These are phyloP conservation scores for Annulohypoxylon nitens DNA, from an alignment of 495 filamentous ascomycete species.

Conservation along the genomic window DNA sequence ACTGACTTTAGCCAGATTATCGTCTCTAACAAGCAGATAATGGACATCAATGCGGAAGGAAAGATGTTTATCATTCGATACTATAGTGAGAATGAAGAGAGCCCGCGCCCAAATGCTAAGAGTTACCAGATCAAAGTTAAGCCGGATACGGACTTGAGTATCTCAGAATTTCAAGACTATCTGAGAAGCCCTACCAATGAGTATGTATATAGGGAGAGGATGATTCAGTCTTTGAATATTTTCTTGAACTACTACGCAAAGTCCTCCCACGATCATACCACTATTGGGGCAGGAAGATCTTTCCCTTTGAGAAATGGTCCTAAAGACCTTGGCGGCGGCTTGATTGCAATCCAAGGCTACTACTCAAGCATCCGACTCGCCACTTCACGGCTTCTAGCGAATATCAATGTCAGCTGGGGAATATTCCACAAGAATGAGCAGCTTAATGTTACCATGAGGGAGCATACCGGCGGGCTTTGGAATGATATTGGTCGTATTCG, in stretches of 20 bases:
- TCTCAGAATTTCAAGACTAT: not conserved
- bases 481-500: not conserved
- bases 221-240: slow-evolving; percentile 22
- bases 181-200: not conserved
- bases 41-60: not conserved
- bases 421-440: slow-evolving; percentile 43
- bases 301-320: not conserved
- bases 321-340: not conserved
- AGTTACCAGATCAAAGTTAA: not conserved
- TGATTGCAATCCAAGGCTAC: slow-evolving; percentile 20
- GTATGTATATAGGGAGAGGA: not conserved
- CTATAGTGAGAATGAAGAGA: not conserved
- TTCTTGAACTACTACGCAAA: slow-evolving; percentile 15
- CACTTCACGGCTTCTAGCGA: slow-evolving; percentile 66
- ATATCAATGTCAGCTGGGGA: slow-evolving; percentile 58
- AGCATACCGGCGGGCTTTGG: not conserved
- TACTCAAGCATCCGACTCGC: slow-evolving; percentile 58
- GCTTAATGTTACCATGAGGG: slow-evolving; percentile 17
- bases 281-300: slow-evolving; percentile 17
- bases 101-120: not conserved
- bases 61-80: not conserved
- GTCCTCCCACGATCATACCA: not conserved
- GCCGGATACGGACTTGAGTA: not conserved
- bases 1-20: slow-evolving; percentile 24
- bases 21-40: slow-evolving; percentile 4